Base-by-base conservation (phyloP, 139 green algal species). In the Chlorella sp. region DNA sequence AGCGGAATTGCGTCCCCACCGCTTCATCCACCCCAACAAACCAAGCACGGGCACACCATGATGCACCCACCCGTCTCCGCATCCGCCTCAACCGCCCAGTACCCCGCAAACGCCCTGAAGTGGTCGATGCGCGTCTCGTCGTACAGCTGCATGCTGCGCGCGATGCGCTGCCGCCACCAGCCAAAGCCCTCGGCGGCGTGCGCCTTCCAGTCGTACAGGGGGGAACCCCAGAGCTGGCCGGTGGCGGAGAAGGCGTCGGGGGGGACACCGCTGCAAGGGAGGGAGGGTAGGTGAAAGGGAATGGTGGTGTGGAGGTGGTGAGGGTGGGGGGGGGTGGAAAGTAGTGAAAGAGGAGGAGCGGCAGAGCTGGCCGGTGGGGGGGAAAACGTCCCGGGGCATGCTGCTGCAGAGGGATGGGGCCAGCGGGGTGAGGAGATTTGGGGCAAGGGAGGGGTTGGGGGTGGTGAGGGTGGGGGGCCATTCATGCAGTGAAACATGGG, bases 71-170 rank as follows among this genome's bases (percentile, higher is more conserved):
- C 87, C 18, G 98, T 99, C 89, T 99, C 95, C 3, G 93, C 94
- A 12, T 91, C 91, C 3, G 96, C 97, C 37, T 94, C 94, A 32
- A 99, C 96, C 34, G 94, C 92, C 96, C 96, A 99, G 94, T 99
- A 99, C 14, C 97, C 97, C 75, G 93, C 92, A 93, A 99, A 97
- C 40, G 94, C 97, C 15, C 97, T 89, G 94, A 99, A 99, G 92
- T 99, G 98, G 95, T 99, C 98, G 80, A 99, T 98, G 85, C 98
- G 95, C 3, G 96, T 97, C 94, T 99, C 96, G 83, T 99, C 97
- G 91, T 99, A 99, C 86, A 99, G 94, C 93, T 98, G 86, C 86
- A 90, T 90, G 57, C 94, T 92, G 36, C 98, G 94, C 12, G 90
- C 93, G 81, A 99, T 92, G 89, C 98, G 94, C 90, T 93, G 85